Conservation (phyloP, 164 flowering plant species). For the Stephania japonica region DNA sequence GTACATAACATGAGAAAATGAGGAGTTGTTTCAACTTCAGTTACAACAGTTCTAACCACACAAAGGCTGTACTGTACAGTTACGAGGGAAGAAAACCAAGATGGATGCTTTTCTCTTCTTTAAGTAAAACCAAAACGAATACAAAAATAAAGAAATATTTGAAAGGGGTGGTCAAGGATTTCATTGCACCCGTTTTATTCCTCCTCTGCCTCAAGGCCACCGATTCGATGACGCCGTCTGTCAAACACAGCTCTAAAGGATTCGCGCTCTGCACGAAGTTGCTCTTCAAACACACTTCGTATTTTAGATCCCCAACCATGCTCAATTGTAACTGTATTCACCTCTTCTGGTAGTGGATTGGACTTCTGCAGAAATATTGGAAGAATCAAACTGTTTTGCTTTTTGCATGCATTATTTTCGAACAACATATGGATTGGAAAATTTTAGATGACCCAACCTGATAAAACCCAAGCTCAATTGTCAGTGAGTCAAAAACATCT, state of each 20-base stretch:
- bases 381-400: neutral
- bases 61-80: neutral
- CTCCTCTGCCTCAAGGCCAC: slow-evolving; percentile 52
- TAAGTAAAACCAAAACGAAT: neutral
- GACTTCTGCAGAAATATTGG: slow-evolving; percentile 48
- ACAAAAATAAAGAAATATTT: neutral
- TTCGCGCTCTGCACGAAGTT: slow-evolving; percentile 74
- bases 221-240: slow-evolving; percentile 66
- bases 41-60: neutral
- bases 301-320: slow-evolving; percentile 30
- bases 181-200: neutral
- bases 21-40: neutral
- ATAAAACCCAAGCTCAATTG: neutral
- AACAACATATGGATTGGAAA: neutral
- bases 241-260: slow-evolving; percentile 82
- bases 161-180: neutral
- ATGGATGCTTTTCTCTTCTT: neutral
- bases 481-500: neutral
- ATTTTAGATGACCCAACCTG: neutral
- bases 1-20: neutral
- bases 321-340: slow-evolving; percentile 8
- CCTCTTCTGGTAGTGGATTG: slow-evolving; percentile 66
- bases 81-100: neutral
- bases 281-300: slow-evolving; percentile 58
- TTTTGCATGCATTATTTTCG: neutral